A percentile compares a stretch with the other conserved stretches of the same genome.
phyloP scores from a whole-genome alignment of 805 yeast genomes.

The Priceomyces haplophilus region DNA sequence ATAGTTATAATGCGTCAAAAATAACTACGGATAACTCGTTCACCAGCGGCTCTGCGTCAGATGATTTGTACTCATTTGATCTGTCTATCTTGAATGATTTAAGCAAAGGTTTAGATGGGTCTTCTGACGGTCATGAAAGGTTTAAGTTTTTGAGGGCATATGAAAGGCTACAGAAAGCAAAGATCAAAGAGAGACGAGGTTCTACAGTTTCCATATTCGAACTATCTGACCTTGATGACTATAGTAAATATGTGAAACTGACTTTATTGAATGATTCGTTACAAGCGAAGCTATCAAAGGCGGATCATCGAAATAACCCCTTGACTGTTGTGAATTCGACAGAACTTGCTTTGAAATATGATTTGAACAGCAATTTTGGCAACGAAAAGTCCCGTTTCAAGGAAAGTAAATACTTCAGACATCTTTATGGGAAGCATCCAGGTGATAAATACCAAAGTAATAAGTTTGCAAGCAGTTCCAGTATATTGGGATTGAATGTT shows the following conservation, averaged over 20 bases:
- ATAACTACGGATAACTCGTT: neutral
- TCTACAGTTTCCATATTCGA: slow-evolving; percentile 18
- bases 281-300: slow-evolving; percentile 15
- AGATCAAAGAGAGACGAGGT: slow-evolving; percentile 6
- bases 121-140: slow-evolving; percentile 15
- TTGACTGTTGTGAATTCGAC: slow-evolving; percentile 23
- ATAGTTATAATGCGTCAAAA: neutral
- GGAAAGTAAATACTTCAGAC: neutral
- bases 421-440: slow-evolving; percentile 4
- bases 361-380: slow-evolving; percentile 16
- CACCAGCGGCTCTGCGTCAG: neutral
- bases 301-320: slow-evolving; percentile 14
- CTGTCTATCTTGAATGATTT: slow-evolving; percentile 24
- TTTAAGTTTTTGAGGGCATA: slow-evolving; percentile 28
- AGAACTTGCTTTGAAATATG: slow-evolving; percentile 28
- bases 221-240: slow-evolving; percentile 34
- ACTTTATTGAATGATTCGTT: slow-evolving; percentile 34
- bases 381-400: slow-evolving; percentile 5
- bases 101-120: slow-evolving; percentile 8
- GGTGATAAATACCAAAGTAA: neutral
- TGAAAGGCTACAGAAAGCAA: slow-evolving; percentile 14
- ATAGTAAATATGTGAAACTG: slow-evolving; percentile 28
- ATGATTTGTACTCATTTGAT: slow-evolving; percentile 15
- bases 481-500: neutral
- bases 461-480: neutral